Evolutionary conservation across 345 rosid species (phyloP).

Genomic region (Gynandropsis gynandra): DNA sequence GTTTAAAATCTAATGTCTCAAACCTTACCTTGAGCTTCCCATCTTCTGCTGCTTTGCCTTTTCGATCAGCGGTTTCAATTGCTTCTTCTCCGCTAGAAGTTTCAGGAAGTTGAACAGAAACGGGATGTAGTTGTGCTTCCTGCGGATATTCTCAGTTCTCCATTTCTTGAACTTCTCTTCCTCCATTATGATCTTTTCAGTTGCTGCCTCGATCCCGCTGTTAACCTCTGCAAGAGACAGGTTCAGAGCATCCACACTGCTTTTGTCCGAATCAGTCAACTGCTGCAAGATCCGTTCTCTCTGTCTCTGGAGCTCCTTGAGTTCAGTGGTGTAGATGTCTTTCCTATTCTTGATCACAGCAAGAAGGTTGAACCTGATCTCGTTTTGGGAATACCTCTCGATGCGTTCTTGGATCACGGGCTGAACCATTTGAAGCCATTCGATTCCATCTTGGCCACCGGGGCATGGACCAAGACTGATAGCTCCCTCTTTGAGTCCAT

Average conservation of each 20-base stretch:
- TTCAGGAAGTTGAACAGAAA: constrained; percentile 91
- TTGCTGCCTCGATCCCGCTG: constrained; percentile 63
- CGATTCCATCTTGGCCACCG: constrained; percentile 49
- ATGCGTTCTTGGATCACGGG: constrained; percentile 96
- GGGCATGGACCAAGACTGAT: constrained; percentile 81
- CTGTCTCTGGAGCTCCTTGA: constrained; percentile 81
- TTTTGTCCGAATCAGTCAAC: constrained; percentile 38
- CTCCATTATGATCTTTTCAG: constrained; percentile 82
- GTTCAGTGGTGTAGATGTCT: constrained; percentile 73
- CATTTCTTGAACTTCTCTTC: constrained; percentile 96
- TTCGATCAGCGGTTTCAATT: constrained; percentile 92
- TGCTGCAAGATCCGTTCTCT: constrained; percentile 78
- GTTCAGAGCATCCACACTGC: constrained; percentile 46
- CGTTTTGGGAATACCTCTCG: constrained; percentile 81
- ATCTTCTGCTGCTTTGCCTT: constrained; percentile 94
- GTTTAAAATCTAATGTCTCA: too few relatives aligned
- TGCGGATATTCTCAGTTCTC: constrained; percentile 89
- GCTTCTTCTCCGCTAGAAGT: constrained; percentile 98
- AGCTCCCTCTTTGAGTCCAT: constrained; percentile 95
- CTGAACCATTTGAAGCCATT: constrained; percentile 86
- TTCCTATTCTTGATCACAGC: constrained; percentile 86
- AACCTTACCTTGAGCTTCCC: constrained; percentile 45
- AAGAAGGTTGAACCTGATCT: constrained; percentile 94
- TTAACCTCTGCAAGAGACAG: constrained; percentile 64
- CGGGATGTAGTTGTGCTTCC: constrained; percentile 98